Evolutionary conservation across 2,329 filamentous ascomycete genomes (phyloP), one percentile per base, ranked within the genome.

Genomic region (Penicillium sp.): DNA sequence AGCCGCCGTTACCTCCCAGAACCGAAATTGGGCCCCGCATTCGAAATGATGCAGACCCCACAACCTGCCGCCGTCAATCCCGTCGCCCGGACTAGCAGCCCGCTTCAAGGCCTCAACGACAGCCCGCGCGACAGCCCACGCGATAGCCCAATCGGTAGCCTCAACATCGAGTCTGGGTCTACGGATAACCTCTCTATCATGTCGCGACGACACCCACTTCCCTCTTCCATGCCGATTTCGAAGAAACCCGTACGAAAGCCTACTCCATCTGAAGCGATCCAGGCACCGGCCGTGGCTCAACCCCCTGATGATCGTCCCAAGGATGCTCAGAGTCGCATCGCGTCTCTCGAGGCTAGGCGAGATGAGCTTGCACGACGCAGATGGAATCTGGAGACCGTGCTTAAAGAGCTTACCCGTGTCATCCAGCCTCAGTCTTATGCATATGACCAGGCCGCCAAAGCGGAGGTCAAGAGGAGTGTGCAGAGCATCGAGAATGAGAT

Each of bases 341-440:
- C 80, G 8, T 75, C 78, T 50, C 75, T 93, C 20, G 80, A 85
- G 59, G 80, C 82, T 4, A 78, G 81, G 58, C 78, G 87, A 24
- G 75, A 82, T 34, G 77, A 79, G 40, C 76, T 93, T 6, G 73
- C 74, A 1, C 81, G 86, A 60, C 80, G 86, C 36, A 80, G 84
- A 44, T 74, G 77, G 50, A 91, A 90, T 68, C 80, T 91, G 60
- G 78, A 80, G 62, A 81, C 77, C 20, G 81, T 85, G 51, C 87
- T 93, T 63, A 74, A 79, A 52, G 86, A 91, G 65, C 83, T 91
- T 75, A 88, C 83, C 48, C 82, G 88, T 64, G 76, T 89, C 48
- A 86, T 89, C 75, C 85, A 86, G 32, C 81, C 77, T 28, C 81
- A 78, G 52, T 74, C 88, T 31, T 72, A 86, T 61, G 79, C 82